Evolutionary conservation across 148 eudicot species (phyloP).

Genomic region (Bassia scoparia): DNA sequence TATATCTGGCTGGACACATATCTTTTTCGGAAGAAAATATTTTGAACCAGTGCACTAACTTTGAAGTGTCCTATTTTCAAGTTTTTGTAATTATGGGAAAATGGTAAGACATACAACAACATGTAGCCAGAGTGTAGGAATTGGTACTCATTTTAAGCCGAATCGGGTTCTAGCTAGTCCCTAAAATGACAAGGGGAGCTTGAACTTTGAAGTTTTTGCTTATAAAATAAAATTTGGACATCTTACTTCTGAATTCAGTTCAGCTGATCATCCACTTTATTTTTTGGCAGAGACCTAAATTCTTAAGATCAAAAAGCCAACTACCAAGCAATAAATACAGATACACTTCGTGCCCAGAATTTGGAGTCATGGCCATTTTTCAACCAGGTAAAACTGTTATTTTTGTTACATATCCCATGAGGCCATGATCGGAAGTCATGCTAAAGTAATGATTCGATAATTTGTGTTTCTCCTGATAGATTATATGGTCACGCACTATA

Average conservation of each 20-base stretch:
- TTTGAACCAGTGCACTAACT: neutral
- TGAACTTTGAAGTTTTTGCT: neutral
- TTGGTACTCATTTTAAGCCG: neutral
- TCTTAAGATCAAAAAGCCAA: conserved; percentile 62
- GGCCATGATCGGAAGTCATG: neutral
- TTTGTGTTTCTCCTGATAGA: too few species aligned
- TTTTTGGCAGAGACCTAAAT: conserved; percentile 64
- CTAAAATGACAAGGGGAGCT: neutral
- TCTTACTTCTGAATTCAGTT: neutral
- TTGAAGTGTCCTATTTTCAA: neutral
- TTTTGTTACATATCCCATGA: neutral
- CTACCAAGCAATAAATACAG: conserved; percentile 81
- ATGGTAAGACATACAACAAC: too few species aligned
- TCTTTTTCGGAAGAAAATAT: neutral
- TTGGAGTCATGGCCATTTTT: conserved; percentile 78
- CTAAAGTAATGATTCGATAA: neutral
- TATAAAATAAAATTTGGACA: neutral
- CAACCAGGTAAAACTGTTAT: conserved; percentile 52
- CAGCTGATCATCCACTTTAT: conserved; percentile 21
- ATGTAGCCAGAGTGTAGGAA: too few species aligned
- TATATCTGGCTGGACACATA: neutral
- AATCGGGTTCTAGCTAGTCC: neutral
- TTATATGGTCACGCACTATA: too few species aligned
- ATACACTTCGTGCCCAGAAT: conserved; percentile 81
- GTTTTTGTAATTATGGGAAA: neutral